These are phyloP conservation scores for Tardiomyces depauwii DNA, from an alignment of 1,139 yeast genomes.

Conservation along the genomic window DNA sequence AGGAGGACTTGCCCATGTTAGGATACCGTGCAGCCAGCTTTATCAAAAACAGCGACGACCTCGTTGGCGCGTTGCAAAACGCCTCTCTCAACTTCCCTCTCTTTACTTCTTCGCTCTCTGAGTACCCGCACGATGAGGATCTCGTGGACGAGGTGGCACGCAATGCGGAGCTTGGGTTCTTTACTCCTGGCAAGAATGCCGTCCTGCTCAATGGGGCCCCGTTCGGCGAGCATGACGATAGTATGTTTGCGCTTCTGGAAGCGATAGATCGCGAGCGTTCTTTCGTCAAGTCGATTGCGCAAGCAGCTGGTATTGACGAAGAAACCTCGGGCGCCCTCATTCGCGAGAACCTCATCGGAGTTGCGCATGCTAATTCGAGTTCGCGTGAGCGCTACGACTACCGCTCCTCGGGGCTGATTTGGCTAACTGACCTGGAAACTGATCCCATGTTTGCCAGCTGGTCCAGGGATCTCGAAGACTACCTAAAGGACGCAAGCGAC, in stretches of 20 bases:
- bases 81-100: constrained; percentile 26
- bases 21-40: constrained; percentile 24
- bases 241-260: constrained; percentile 21
- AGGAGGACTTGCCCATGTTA: constrained; percentile 19
- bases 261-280: constrained; percentile 22
- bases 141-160: constrained; percentile 15
- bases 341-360: constrained; percentile 4
- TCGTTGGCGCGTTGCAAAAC: constrained; percentile 22
- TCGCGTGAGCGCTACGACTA: constrained; percentile 28
- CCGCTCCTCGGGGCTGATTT: constrained; percentile 41
- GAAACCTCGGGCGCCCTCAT: constrained; percentile 12
- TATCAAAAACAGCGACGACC: constrained; percentile 17
- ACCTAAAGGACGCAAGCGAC: constrained; percentile 28
- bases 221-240: constrained; percentile 15
- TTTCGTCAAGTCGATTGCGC: constrained; percentile 13
- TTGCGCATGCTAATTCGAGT: not conserved
- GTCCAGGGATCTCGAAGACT: constrained; percentile 34
- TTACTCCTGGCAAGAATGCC: constrained; percentile 23
- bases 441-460: constrained; percentile 46
- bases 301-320: constrained; percentile 9
- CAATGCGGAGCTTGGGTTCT: constrained; percentile 11
- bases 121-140: constrained; percentile 4
- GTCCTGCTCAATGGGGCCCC: constrained; percentile 29
- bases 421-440: constrained; percentile 63
- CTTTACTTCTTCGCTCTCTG: constrained; percentile 7